Base-by-base conservation (phyloP, 1,284 basidiomycete genomes). In the Ustanciosporium gigantosporum region DNA sequence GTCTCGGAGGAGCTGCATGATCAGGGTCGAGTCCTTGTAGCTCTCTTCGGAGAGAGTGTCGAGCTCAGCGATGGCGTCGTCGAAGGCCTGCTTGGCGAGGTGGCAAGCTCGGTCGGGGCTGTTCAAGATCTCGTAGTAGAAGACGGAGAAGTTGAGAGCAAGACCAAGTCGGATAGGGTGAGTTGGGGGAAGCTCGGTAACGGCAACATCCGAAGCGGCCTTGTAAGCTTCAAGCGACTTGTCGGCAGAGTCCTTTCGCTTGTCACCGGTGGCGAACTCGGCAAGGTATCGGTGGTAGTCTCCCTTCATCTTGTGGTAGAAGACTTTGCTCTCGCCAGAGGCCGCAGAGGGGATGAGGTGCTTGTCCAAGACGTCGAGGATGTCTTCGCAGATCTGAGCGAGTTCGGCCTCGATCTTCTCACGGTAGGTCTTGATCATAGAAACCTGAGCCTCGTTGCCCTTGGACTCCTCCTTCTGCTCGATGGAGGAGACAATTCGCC, bases 251-350 rank as follows among this genome's bases (percentile, higher is more conserved):
- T 91, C 90, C 85, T 95, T 94, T 82, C 94, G 89, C 87, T 94
- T 94, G 83, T 97, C 92, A 76, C 94, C 94, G 47, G 91, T 93
- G 56, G 95, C 94, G 79, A 98, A 98, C 83, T 98, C 94, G 77
- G 95, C 94, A 71, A 98, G 91, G 84, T 97, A 98, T 77, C 94
- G 93, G 86, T 98, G 94, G 84, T 98, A 98, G 82, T 98, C 95
- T 81, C 95, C 94, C 95, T 94, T 98, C 93, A 98, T 97, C 89
- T 98, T 98, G 87, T 97, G 94, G 86, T 98, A 98, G 86, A 98
- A 98, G 67, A 98, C 94, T 85, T 97, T 97, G 68, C 90, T 93
- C 83, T 98, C 95, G 79, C 95, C 94, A 59, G 91, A 89, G 59
- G 91, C 92, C 49, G 94, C 95, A 25, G 91, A 94, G 66, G 95